Conservation (phyloP, 306 rosid genomes). For the Citrullus amarus region DNA sequence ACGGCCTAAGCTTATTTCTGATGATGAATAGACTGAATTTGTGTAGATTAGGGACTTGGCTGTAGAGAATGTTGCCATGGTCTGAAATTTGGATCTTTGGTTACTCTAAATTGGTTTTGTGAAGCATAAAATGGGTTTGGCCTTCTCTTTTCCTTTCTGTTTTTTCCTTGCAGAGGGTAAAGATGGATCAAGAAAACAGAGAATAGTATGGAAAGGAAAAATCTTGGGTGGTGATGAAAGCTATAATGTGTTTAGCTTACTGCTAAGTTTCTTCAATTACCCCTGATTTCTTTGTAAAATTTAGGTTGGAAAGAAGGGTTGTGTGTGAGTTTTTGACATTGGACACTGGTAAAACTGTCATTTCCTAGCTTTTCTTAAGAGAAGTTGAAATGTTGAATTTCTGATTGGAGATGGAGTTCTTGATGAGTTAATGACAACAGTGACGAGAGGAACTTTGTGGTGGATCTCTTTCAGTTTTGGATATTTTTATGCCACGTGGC, state of each 20-base stretch:
- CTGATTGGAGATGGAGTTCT: constrained; percentile 17
- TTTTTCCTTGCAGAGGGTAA: not conserved
- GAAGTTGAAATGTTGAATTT: not conserved
- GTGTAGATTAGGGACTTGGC: constrained; percentile 59
- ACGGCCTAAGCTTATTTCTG: constrained; percentile 46
- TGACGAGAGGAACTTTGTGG: constrained; percentile 42
- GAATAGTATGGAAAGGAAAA: constrained; percentile 15
- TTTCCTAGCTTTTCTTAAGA: not conserved
- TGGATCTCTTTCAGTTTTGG: constrained; percentile 28
- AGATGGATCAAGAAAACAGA: constrained; percentile 18
- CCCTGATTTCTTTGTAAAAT: constrained; percentile 42
- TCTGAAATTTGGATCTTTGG: constrained; percentile 18
- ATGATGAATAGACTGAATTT: constrained; percentile 40
- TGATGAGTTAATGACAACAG: constrained; percentile 30
- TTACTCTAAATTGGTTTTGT: not conserved
- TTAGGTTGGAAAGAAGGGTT: constrained; percentile 3
- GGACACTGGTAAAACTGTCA: not conserved
- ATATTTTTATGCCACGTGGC: constrained; percentile 65
- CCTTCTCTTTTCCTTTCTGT: not conserved
- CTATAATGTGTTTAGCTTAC: constrained; percentile 15
- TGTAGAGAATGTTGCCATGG: constrained; percentile 75
- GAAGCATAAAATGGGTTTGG: constrained; percentile 12
- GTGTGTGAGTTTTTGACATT: not conserved
- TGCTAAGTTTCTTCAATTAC: constrained; percentile 38
- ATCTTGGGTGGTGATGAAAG: not conserved